A percentile compares a stretch with the other conserved stretches of the same genome.
Conservation (phyloP, 495 filamentous ascomycete genomes). For the Penicillium subrubescens region DNA sequence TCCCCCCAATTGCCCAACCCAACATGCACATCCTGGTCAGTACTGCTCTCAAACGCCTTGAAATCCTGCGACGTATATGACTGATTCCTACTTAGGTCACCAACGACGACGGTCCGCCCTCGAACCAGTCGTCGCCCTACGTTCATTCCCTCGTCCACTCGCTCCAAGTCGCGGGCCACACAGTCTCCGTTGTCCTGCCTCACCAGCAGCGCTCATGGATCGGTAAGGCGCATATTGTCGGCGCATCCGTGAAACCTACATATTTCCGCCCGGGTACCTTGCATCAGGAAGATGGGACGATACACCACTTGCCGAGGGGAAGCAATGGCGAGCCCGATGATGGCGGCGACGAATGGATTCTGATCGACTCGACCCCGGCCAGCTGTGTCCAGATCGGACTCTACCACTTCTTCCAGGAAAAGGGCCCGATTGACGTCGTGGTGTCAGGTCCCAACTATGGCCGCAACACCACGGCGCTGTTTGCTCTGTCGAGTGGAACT, state of each 20-base stretch:
- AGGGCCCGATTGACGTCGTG: slow-evolving; percentile 80
- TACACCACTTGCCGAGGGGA: slow-evolving; percentile 54
- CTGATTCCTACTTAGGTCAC: slow-evolving; percentile 59
- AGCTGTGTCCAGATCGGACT: slow-evolving; percentile 89
- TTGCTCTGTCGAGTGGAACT: slow-evolving; percentile 86
- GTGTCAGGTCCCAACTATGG: slow-evolving; percentile 94
- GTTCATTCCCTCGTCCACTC: slow-evolving; percentile 80
- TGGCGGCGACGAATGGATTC: slow-evolving; percentile 82
- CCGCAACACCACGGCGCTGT: slow-evolving; percentile 88
- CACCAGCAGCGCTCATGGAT: slow-evolving; percentile 96
- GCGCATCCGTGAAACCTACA: slow-evolving; percentile 79
- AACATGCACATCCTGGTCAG: slow-evolving; percentile 51
- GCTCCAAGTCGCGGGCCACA: slow-evolving; percentile 77
- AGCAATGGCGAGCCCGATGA: slow-evolving; percentile 64
- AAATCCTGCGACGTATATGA: neutral
- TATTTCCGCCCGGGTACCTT: slow-evolving; percentile 77
- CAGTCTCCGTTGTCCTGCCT: slow-evolving; percentile 85
- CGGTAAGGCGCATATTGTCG: slow-evolving; percentile 93
- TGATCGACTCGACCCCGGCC: slow-evolving; percentile 86
- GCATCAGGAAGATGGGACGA: slow-evolving; percentile 67
- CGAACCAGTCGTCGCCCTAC: slow-evolving; percentile 87
- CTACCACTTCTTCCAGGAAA: slow-evolving; percentile 80
- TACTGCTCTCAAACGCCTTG: neutral
- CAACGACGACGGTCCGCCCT: slow-evolving; percentile 97
- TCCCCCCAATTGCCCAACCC: slow-evolving; percentile 19